Evolutionary conservation across 768 basidiomycete genomes (phyloP), one percentile per base, ranked within the genome.

Genomic region (Strobilomyces echinocephalus): DNA sequence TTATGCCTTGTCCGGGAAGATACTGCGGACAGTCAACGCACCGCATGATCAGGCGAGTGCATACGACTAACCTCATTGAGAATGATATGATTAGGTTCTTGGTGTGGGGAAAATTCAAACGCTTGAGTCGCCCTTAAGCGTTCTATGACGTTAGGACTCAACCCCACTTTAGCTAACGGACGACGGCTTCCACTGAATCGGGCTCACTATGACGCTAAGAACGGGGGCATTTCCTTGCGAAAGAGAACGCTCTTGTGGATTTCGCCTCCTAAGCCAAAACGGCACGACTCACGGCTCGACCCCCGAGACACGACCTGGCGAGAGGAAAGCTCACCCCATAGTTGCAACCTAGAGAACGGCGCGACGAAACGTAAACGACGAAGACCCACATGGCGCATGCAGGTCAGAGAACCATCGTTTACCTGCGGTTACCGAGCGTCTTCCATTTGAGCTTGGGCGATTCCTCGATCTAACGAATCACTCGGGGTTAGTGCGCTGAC

Each of bases 1-100:
- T 88, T 55, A 98, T 97, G 11, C 95, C 95, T 73, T 97, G 92
- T 2, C 89, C 91, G 8, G 91, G 80, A 16, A 83, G 77, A 69
- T 97, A 97, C 84, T 89, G 61, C 5, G 33, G 45, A 50, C 20
- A 49, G 43, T 64, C 56, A 63, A 56, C n/a, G 39, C 15, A 58
- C 48, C 49, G 54, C 40, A 28, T 46, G 43, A 49, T 47, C 41
- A 21, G 40, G 35, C 57, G 38, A 39, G 33, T 26, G 43, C 34
- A 41, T 43, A 31, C 6, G 21, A 60, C 73, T 55, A 58, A 84
- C 87, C 76, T 95, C 90, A 66, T 94, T 94, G 61, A 95, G 74
- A 53, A 95, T 87, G 55, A 97, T 75, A 71, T 97, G 93, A 72
- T 97, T 97, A 9, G 92, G 90, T 34, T 70, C 74, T 15, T 75